Percentiles rank a stretch among this genome's conserved stretches.
Conservation (phyloP, 352 stramenopile genomes). For the Blastocystis sp. region DNA sequence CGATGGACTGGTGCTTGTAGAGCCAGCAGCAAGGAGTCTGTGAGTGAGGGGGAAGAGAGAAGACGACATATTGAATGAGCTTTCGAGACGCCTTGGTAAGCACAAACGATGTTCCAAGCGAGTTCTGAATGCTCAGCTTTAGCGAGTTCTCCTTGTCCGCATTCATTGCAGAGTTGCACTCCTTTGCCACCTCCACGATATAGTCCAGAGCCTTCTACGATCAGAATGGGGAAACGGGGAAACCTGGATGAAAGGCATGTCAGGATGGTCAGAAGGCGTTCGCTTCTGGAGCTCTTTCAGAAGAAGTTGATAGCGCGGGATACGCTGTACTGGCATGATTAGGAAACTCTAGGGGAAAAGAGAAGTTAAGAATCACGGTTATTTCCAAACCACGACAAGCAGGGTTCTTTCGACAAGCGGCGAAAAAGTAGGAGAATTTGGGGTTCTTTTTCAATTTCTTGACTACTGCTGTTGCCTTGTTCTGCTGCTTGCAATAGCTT, state of each 20-base stretch:
- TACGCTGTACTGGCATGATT: slow-evolving; percentile 83
- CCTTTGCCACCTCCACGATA: slow-evolving; percentile 19
- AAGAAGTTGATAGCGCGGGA: slow-evolving; percentile 81
- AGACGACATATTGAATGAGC: neutral
- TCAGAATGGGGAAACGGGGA: neutral
- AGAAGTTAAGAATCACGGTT: neutral
- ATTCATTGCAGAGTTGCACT: slow-evolving; percentile 51
- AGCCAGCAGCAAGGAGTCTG: neutral
- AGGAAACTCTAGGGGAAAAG: slow-evolving; percentile 67
- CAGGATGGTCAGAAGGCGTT: slow-evolving; percentile 70
- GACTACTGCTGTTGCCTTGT: neutral
- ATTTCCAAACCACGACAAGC: slow-evolving; percentile 55
- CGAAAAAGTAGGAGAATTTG: slow-evolving; percentile 32
- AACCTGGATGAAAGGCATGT: slow-evolving; percentile 66
- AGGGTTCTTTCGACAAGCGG: slow-evolving; percentile 38
- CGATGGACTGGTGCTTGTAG: neutral
- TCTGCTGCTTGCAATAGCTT: slow-evolving; percentile 46
- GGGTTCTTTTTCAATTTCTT: slow-evolving; percentile 46
- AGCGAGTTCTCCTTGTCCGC: slow-evolving; percentile 13
- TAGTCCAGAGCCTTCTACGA: slow-evolving; percentile 7
- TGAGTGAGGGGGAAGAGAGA: neutral
- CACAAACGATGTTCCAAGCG: slow-evolving; percentile 4
- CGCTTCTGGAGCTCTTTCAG: slow-evolving; percentile 73
- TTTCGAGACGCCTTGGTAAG: slow-evolving; percentile 45
- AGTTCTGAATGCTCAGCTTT: slow-evolving; percentile 55